Evolutionary conservation across 1,139 yeast species (phyloP).

Genomic region (Taphrina betulina): DNA sequence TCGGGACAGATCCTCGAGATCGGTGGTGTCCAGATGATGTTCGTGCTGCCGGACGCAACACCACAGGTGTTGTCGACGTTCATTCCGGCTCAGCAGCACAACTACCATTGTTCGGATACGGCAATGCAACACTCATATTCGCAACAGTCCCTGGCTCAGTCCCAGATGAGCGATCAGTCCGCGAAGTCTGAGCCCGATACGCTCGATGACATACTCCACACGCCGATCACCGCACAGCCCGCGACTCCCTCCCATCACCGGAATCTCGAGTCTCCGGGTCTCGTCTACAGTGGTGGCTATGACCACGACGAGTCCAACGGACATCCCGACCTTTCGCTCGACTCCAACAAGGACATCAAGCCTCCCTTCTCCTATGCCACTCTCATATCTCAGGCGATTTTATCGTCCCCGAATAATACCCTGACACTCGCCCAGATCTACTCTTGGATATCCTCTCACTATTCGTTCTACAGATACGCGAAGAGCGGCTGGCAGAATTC

Average conservation of each 20-base stretch:
- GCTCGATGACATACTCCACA: slow-evolving; percentile 2
- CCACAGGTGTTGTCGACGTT: slow-evolving; percentile 47
- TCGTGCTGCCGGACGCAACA: slow-evolving; percentile 87
- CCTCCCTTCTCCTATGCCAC: slow-evolving; percentile 98
- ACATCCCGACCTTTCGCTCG: slow-evolving; percentile 21
- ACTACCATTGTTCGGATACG: not conserved
- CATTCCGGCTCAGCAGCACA: slow-evolving; percentile 23
- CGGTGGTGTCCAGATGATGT: slow-evolving; percentile 99
- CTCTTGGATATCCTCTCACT: slow-evolving; percentile 81
- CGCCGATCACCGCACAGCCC: not conserved
- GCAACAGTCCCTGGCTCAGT: slow-evolving; percentile 22
- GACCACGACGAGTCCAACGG: slow-evolving; percentile 21
- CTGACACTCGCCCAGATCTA: slow-evolving; percentile 88
- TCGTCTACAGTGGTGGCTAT: not conserved
- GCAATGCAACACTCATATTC: slow-evolving; percentile 20
- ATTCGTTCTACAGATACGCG: slow-evolving; percentile 85
- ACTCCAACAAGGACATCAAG: slow-evolving; percentile 81
- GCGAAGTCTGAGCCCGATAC: slow-evolving; percentile 14
- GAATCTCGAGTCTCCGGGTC: slow-evolving; percentile 9
- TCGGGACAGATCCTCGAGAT: slow-evolving; percentile 70
- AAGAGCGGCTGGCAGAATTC: slow-evolving; percentile 97
- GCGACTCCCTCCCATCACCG: not conserved
- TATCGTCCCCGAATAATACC: slow-evolving; percentile 83
- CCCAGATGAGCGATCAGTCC: slow-evolving; percentile 17
- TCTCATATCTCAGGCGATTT: slow-evolving; percentile 94